Evolutionary conservation across 2,329 filamentous ascomycete genomes (phyloP), one percentile per base, ranked within the genome.

Genomic region (Aspergillus sp.): DNA sequence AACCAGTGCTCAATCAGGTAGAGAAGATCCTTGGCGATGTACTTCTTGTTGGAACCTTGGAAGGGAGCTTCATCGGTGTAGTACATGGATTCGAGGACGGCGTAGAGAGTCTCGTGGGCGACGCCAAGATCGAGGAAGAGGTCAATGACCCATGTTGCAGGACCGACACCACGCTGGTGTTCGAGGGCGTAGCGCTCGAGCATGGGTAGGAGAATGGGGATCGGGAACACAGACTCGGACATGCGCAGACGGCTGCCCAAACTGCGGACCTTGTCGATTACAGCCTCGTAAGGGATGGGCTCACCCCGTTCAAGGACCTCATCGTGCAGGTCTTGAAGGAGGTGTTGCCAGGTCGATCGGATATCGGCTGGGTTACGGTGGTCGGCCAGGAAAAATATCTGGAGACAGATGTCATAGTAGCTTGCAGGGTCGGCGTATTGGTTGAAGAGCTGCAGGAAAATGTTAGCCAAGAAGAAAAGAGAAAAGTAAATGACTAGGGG

Each of bases 331-430:
- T 88, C 84, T 60, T 91, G 85, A 63, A 99, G 87, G 19, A 97
- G 82, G 68, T 89, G 89, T 70, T 88, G 84, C 95, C 95, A 99
- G 3, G 92, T 96, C 43, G 88, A 84, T 57, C 85, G 84, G 69
- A 99, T 95, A 64, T 95, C 91, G 45, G 91, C 88, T 1, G 91
- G 84, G 70, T 94, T 96, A 69, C 94, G 90, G 80, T 96, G 91
- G 76, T 98, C 92, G 49, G 94, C 94, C 1, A 90, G 87, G 75
- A 96, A 90, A 80, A 93, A 98, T 70, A 99, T 97, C 61, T 94
- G 84, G 8, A 99, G 85, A 73, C 91, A 97, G 54, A 99, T 85
- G 73, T 98, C 95, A 78, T 92, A 94, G 82, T 99, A 99, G 53
- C 88, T 89, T 2, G 92, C 95, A 70, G 91, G 89, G 72, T 97